Base-by-base conservation (phyloP, 1,139 yeast genomes). In the Kodamaea sp. region DNA sequence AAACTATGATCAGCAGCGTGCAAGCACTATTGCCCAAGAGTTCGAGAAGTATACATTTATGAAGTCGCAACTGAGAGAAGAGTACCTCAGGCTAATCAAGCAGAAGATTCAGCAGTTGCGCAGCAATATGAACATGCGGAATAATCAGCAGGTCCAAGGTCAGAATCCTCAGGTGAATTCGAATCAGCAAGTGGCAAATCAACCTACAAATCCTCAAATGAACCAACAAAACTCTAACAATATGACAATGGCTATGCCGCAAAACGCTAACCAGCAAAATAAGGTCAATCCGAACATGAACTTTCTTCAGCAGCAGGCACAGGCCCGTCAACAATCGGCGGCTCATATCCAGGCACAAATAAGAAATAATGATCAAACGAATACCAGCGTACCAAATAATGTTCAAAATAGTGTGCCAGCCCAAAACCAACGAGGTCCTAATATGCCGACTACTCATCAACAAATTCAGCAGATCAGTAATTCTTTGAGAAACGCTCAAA, bases 401-500 rank as follows among this genome's bases (percentile, higher is more conserved):
- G 20, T 15, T 15, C 20, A 15, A 15, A 31, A 31, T 9, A 11
- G 22, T 15, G 11, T 15, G 3, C 20, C 10, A 7, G 30, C 11
- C 25, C 34, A 22, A 24, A 26, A 27, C 23, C 42, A 30, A 15
- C 44, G 36, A 15, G 20, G 36, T 33, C 30, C 32, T 12, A 28
- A 31, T 27, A 12, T 11, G 9, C 9, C 11, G 9, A 35, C 44
- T 12, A 52, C 46, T 30, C 57, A 52, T 32, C 63, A 55, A 39
- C 70, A 64, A 38, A 48, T 63, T 33, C 72, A 65, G 38, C 70
- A 65, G 44, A 63, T 67, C 43, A 58, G 65, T 35, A 61, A 60
- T 36, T 55, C 67, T 55, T 65, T 71, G 40, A 48, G 72, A 32
- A 78, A 77, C 35, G 65, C 78, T 3, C 86, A 85, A 3, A 86